These are phyloP conservation scores for Lipomyces starkeyi DNA, from an alignment of 805 yeast genomes.

Conservation along the genomic window DNA sequence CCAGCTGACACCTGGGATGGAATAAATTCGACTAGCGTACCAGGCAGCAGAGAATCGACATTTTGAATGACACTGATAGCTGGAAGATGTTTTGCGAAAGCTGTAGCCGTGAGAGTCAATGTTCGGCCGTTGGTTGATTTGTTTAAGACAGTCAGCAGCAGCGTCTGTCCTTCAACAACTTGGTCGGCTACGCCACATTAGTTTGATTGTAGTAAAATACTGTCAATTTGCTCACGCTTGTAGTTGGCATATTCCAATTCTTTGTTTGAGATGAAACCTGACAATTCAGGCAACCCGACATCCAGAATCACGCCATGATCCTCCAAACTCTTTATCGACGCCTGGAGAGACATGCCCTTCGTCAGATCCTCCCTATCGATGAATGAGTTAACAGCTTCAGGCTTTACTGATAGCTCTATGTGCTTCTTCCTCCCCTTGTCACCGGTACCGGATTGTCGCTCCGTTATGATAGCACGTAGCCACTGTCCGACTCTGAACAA, in stretches of 20 bases:
- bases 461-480: constrained; percentile 79
- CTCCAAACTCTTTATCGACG: constrained; percentile 76
- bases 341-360: constrained; percentile 72
- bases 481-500: constrained; percentile 79
- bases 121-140: constrained; percentile 58
- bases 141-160: constrained; percentile 64
- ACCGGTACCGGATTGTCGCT: constrained; percentile 52
- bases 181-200: constrained; percentile 40
- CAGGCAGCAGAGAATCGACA: constrained; percentile 80
- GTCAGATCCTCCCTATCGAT: constrained; percentile 68
- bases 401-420: constrained; percentile 75
- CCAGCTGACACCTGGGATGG: constrained; percentile 61
- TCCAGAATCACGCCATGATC: constrained; percentile 89
- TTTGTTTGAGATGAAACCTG: constrained; percentile 79
- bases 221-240: constrained; percentile 33
- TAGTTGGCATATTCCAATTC: constrained; percentile 55
- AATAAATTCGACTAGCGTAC: constrained; percentile 75
- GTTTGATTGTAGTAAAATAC: not conserved
- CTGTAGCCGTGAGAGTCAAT: constrained; percentile 59
- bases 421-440: constrained; percentile 58
- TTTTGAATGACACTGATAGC: constrained; percentile 56
- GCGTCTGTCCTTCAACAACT: constrained; percentile 67
- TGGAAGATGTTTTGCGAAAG: constrained; percentile 59
- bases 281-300: constrained; percentile 61
- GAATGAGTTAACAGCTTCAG: constrained; percentile 67